Evolutionary conservation across 768 basidiomycete genomes (phyloP), one percentile per base, ranked within the genome.

Genomic region (Tremella yokohamensis): DNA sequence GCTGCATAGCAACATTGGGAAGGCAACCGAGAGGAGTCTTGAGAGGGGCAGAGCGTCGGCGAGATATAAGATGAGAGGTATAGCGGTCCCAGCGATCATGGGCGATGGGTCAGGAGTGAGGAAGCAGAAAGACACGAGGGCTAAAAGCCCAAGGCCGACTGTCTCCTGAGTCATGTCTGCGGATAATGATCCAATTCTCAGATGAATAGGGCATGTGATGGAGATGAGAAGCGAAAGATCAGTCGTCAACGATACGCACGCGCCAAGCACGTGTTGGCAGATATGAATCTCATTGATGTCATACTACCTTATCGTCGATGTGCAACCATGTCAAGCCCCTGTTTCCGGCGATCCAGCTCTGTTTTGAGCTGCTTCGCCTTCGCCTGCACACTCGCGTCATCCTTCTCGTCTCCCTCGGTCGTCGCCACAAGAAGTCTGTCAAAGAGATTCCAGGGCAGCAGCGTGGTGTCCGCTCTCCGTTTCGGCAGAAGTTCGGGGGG

Each of bases 371-470:
- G 19, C 29, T 65, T 62, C 18, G 57, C 60, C 52, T 63, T 64
- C 37, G 40, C 40, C 52, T 68, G 62, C 22, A 73, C 54, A 4
- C 39, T 49, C 50, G 50, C 56, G 19, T 70, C 66, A 1, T 64
- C 61, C 50, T 64, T 68, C 55, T 66, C 71, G 40, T 64, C 64
- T 0, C 55, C 66, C 47, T 70, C 68, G 15, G 38, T n/a, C 1
- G 64, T 55, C 15, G 70, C 70, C 7, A 64, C 64, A 13, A 73
- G 12, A 3, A 73, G 64, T 40, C 71, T 47, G 48, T 68, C 69
- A 20, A 73, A 40, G 19, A 73, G 61, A 48, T 62, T 70, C 38
- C 64, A 68, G 7, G 71, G 71, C 1, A 64, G 38, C 40, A 61
- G 42, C 3, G 71, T 52, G 8, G 49, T 48, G 34, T 62, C 40